Base-by-base conservation (phyloP, 345 rosid species). In the Xanthoceras sorbifolium region DNA sequence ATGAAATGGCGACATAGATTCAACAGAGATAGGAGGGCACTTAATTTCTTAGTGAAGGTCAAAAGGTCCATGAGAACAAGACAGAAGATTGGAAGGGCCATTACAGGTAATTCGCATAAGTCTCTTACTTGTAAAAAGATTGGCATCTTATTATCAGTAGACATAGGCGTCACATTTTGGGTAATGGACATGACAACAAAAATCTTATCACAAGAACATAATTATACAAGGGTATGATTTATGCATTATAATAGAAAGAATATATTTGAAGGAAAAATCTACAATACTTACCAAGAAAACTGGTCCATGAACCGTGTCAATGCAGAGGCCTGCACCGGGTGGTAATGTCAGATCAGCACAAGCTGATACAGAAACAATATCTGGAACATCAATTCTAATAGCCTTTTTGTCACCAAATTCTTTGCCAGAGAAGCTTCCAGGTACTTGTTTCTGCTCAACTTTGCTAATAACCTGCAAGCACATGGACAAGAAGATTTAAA, bases 331-430 rank as follows among this genome's bases (percentile, higher is more conserved):
- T 50, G 99, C 93, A 78, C 99, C 99, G 5, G 95, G 90, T 69
- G 99, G 99, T 86, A 96, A 88, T 65, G 98, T 96, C 72, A 93
- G 90, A 86, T 96, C 99, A 40, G 97, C 90, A 80, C 95, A 91
- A 23, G 95, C 87, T 60, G 98, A 90, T 65, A 92, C 97, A 73
- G 98, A 96, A 57, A 89, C 83, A 20, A 96, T 89, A 79, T 93
- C 97, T 38, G 90, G 86, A 75, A 96, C 88, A 18, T 88, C 89
- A 69, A 96, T 87, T 83, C 87, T 89, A 68, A 90, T 79, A 7
- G 87, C 85, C 87, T 79, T 87, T 85, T 78, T 89, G 65, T 92
- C 97, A 67, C 75, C 66, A 66, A 73, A 59, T 54, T 86, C 90
- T 66, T 86, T 90, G 59, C 90, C 81, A 11, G 97, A 93, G 15